These are phyloP conservation scores for Eucalyptus albens DNA, from an alignment of 345 rosid genomes.

Conservation along the genomic window DNA sequence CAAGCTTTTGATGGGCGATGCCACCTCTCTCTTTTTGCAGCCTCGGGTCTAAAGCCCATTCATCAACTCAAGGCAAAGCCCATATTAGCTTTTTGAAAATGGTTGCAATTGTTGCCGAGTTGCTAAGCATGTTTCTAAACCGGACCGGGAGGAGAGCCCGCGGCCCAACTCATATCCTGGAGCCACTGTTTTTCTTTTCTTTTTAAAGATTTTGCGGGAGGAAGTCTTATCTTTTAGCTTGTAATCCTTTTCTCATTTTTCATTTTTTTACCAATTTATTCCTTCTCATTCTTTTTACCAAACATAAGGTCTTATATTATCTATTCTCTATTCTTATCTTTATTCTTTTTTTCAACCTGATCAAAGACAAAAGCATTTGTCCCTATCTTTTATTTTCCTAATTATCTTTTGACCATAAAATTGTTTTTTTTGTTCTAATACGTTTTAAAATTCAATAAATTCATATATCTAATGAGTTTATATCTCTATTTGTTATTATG, in stretches of 20 bases:
- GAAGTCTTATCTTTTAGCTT: background rate
- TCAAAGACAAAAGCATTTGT: background rate
- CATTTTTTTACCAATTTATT: background rate
- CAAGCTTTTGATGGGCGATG: background rate
- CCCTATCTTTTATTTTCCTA: background rate
- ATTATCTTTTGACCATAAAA: background rate
- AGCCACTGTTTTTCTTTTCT: background rate
- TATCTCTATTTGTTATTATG: background rate
- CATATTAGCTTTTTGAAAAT: background rate
- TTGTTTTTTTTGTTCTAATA: background rate
- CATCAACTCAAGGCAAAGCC: background rate
- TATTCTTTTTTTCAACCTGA: background rate
- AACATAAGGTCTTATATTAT: background rate
- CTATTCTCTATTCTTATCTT: background rate
- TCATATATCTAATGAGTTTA: background rate
- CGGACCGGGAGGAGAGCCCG: background rate
- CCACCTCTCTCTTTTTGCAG: background rate
- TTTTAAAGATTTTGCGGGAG: background rate
- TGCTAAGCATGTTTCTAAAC: background rate
- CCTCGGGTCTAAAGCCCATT: background rate
- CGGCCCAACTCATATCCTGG: background rate
- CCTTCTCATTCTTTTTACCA: background rate
- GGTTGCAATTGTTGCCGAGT: background rate
- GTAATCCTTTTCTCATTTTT: background rate
- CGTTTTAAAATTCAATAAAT: background rate